These are phyloP conservation scores for Ormosia semicastrata DNA, from an alignment of 306 rosid species.

Conservation along the genomic window DNA sequence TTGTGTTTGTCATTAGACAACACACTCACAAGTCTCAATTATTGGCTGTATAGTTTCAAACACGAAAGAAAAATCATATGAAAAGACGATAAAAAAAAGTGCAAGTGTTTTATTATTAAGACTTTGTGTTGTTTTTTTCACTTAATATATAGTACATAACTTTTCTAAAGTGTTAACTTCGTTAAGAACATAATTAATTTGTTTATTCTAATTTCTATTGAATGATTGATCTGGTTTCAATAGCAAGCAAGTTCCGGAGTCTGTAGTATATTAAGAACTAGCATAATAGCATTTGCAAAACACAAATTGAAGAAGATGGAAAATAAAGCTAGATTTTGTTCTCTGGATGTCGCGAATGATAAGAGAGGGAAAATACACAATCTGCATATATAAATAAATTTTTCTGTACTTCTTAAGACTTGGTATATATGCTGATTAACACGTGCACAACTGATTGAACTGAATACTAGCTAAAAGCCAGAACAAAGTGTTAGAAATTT, in stretches of 20 bases:
- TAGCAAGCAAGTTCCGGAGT: background rate
- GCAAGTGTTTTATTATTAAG: background rate
- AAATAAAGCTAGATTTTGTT: too few relatives aligned
- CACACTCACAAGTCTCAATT: background rate
- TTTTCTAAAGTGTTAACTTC: background rate
- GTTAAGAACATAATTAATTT: background rate
- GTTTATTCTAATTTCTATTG: background rate
- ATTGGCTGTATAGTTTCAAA: background rate
- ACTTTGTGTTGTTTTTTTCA: background rate
- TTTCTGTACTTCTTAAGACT: too few relatives aligned
- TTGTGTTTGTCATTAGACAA: background rate
- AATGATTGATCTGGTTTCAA: background rate
- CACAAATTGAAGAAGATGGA: too few relatives aligned
- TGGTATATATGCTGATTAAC: background rate
- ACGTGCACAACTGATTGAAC: background rate
- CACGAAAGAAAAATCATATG: background rate
- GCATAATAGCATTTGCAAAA: too few relatives aligned
- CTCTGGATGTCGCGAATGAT: too few relatives aligned
- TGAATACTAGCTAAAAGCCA: background rate
- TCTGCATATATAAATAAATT: too few relatives aligned
- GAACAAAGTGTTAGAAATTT: too few relatives aligned
- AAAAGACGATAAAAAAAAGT: background rate
- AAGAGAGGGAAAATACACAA: too few relatives aligned
- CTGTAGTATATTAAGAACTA: too few relatives aligned
- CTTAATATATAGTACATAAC: background rate